phyloP scores from a whole-genome alignment of 768 basidiomycete genomes.

The Gelatoporia subvermispora region DNA sequence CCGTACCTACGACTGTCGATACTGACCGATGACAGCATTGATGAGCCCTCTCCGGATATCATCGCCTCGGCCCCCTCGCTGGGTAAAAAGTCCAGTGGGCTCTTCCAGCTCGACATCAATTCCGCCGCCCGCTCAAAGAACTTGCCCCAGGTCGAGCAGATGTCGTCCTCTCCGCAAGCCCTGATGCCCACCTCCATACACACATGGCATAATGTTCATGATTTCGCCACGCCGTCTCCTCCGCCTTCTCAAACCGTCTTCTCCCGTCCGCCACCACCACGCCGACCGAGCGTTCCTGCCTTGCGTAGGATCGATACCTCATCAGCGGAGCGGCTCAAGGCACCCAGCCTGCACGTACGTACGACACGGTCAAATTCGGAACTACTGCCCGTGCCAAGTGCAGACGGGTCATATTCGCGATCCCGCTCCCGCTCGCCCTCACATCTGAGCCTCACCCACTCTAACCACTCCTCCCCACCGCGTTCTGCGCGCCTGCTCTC shows the following conservation, averaged over 20 bases:
- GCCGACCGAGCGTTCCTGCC: slow-evolving; percentile 60
- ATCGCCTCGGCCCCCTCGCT: slow-evolving; percentile 4
- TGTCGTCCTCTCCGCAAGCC: slow-evolving; percentile 44
- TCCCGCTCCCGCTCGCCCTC: slow-evolving; percentile 46
- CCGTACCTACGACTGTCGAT: slow-evolving; percentile 51
- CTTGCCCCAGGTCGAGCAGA: slow-evolving; percentile 56
- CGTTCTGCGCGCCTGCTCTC: slow-evolving; percentile 43
- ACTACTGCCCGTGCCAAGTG: too few relatives aligned
- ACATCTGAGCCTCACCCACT: slow-evolving; percentile 55
- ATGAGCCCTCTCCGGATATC: slow-evolving; percentile 10
- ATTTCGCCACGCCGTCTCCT: slow-evolving; percentile 48
- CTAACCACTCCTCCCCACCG: slow-evolving; percentile 51
- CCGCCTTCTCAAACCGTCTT: slow-evolving; percentile 62
- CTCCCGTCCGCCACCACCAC: slow-evolving; percentile 43
- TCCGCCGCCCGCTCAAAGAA: slow-evolving; percentile 46
- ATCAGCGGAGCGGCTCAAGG: slow-evolving; percentile 45
- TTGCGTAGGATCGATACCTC: slow-evolving; percentile 60
- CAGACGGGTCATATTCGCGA: slow-evolving; percentile 5
- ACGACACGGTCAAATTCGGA: slow-evolving; percentile 31
- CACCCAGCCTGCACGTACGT: slow-evolving; percentile 57
- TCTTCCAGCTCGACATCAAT: slow-evolving; percentile 66
- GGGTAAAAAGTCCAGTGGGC: slow-evolving; percentile 39
- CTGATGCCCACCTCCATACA: slow-evolving; percentile 48
- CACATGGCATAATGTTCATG: slow-evolving; percentile 36
- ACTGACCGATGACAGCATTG: slow-evolving; percentile 2